Conservation (phyloP, 768 basidiomycete genomes). For the Lentinula edodes region DNA sequence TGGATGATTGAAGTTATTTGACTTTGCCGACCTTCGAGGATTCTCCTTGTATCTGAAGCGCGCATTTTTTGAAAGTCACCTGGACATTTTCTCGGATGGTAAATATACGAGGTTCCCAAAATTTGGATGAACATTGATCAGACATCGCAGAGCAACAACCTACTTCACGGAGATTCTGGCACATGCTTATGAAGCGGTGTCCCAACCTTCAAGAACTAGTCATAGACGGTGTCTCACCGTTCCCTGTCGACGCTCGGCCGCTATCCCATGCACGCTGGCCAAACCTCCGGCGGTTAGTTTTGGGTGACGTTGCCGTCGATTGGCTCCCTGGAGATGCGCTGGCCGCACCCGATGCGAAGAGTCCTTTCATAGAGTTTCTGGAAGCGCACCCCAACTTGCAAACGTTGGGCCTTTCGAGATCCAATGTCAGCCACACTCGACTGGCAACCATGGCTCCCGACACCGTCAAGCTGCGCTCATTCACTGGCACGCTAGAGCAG, state of each 20-base stretch:
- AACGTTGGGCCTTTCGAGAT: constrained; percentile 45
- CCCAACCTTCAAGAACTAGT: constrained; percentile 62
- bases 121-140: not conserved
- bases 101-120: constrained; percentile 12
- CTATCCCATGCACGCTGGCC: constrained; percentile 67
- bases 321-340: constrained; percentile 35
- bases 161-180: constrained; percentile 52
- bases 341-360: constrained; percentile 35
- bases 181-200: constrained; percentile 63
- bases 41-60: constrained; percentile 58
- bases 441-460: constrained; percentile 41
- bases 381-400: constrained; percentile 56
- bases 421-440: constrained; percentile 48
- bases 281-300: constrained; percentile 46
- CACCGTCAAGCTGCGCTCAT: constrained; percentile 50
- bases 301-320: constrained; percentile 65
- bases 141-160: constrained; percentile 40
- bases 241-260: constrained; percentile 50
- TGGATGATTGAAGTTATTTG: constrained; percentile 48
- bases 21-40: constrained; percentile 56
- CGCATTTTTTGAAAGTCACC: constrained; percentile 59
- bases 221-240: constrained; percentile 47
- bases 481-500: constrained; percentile 64
- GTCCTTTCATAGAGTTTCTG: constrained; percentile 63
- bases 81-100: constrained; percentile 56